Percentiles rank a stretch among this genome's conserved stretches.
Conservation (phyloP, 1,139 yeast species). For the Candida smagusa region DNA sequence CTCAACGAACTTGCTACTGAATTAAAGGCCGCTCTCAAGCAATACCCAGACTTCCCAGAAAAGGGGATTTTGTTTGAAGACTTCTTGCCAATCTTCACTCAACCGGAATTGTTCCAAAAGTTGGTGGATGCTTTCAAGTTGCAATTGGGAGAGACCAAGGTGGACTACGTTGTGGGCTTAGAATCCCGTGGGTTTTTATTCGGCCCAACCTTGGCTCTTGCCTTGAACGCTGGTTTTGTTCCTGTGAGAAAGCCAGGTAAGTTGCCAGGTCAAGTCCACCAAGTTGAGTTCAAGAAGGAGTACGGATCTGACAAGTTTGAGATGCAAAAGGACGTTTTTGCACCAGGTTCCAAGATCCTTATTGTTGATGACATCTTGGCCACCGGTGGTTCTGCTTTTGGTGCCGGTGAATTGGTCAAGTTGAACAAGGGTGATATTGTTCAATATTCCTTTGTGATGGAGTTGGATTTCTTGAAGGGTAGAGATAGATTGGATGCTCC, state of each 20-base stretch:
- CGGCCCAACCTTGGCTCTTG: conserved; percentile 93
- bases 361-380: conserved; percentile 96
- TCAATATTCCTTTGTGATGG: conserved; percentile 87
- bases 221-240: conserved; percentile 83
- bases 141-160: conserved; percentile 64
- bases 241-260: conserved; percentile 96
- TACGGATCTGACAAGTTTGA: conserved; percentile 89
- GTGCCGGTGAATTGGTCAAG: conserved; percentile 83
- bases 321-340: conserved; percentile 80
- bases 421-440: conserved; percentile 55
- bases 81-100: conserved; percentile 87
- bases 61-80: conserved; percentile 96
- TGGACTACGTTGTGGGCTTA: conserved; percentile 89
- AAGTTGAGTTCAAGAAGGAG: conserved; percentile 82
- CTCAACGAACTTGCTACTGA: conserved; percentile 47
- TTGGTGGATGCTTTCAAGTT: conserved; percentile 76
- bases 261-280: conserved; percentile 79
- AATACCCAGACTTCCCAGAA: conserved; percentile 89
- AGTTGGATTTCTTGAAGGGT: conserved; percentile 91
- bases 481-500: conserved; percentile 84
- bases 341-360: conserved; percentile 75
- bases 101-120: conserved; percentile 76
- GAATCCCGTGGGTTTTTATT: conserved; percentile 96
- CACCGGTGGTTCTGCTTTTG: conserved; percentile 94
- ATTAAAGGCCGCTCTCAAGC: conserved; percentile 63